A percentile compares a stretch with the other conserved stretches of the same genome.
Evolutionary conservation across 2,329 filamentous ascomycete genomes (phyloP).

Genomic region (Fusarium mundagurra): DNA sequence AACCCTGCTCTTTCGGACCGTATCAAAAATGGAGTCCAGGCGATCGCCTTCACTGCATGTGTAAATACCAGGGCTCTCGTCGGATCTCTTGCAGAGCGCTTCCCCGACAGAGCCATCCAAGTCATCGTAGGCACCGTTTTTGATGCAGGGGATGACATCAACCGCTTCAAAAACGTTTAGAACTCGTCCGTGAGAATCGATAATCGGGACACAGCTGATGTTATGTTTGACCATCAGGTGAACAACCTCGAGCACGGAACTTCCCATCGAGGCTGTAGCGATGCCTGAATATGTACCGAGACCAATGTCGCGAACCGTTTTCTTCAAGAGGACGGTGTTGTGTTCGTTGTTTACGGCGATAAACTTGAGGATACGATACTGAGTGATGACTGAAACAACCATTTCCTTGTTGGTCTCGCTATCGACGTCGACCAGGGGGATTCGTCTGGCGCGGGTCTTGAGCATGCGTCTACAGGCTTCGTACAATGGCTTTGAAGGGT

Average conservation of each 20-base stretch:
- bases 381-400: constrained; percentile 96
- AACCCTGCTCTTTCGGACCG: constrained; percentile 92
- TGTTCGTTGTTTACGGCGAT: constrained; percentile 91
- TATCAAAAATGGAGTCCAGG: constrained; percentile 95
- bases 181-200: constrained; percentile 80
- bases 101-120: constrained; percentile 87
- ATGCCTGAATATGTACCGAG: constrained; percentile 87
- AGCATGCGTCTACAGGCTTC: constrained; percentile 96
- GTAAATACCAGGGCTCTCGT: constrained; percentile 96
- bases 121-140: constrained; percentile 92
- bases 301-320: constrained; percentile 83
- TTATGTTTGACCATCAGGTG: constrained; percentile 91
- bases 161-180: constrained; percentile 98
- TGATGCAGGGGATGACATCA: constrained; percentile 95
- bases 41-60: constrained; percentile 93
- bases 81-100: constrained; percentile 84
- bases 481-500: constrained; percentile 89
- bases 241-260: constrained; percentile 92
- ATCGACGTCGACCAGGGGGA: constrained; percentile 92
- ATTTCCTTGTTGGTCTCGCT: constrained; percentile 93
- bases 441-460: constrained; percentile 89
- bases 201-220: constrained; percentile 93
- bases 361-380: constrained; percentile 98
- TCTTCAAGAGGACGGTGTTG: constrained; percentile 88
- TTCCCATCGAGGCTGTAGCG: constrained; percentile 86